Conservation (phyloP, 2,329 filamentous ascomycete genomes). For the Alternaria burnsii region DNA sequence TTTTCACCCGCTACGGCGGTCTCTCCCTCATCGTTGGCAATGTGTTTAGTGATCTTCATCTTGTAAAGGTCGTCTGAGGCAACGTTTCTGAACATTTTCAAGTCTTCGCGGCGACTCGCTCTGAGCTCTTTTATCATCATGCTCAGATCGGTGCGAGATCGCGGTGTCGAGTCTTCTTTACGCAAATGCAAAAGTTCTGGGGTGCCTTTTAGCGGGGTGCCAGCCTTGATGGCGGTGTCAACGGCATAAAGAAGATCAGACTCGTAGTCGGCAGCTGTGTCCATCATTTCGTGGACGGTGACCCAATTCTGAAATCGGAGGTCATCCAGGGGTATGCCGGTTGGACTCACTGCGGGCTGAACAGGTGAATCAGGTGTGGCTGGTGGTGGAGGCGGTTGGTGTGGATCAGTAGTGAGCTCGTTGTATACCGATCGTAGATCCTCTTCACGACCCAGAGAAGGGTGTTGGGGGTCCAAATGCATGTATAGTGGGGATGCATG, state of each 20-base stretch:
- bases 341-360: constrained; percentile 35
- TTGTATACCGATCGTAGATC: constrained; percentile 55
- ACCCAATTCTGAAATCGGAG: constrained; percentile 62
- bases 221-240: constrained; percentile 21
- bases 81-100: constrained; percentile 11
- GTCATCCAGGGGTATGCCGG: constrained; percentile 54
- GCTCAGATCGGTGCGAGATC: neutral
- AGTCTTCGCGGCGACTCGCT: neutral
- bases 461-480: constrained; percentile 40
- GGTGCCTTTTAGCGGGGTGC: constrained; percentile 11
- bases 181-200: constrained; percentile 10
- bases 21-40: constrained; percentile 9
- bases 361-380: constrained; percentile 13
- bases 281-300: constrained; percentile 57
- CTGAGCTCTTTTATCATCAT: constrained; percentile 17
- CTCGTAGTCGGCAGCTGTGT: constrained; percentile 43
- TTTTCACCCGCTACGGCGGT: neutral
- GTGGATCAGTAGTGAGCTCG: constrained; percentile 54
- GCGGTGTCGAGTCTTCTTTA: neutral
- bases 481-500: constrained; percentile 48
- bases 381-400: constrained; percentile 36
- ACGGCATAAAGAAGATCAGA: constrained; percentile 6
- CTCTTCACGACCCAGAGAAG: constrained; percentile 31
- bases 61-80: neutral
- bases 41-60: constrained; percentile 14